These are phyloP conservation scores for Cucumis melo DNA, from an alignment of 306 rosid species.

Conservation along the genomic window DNA sequence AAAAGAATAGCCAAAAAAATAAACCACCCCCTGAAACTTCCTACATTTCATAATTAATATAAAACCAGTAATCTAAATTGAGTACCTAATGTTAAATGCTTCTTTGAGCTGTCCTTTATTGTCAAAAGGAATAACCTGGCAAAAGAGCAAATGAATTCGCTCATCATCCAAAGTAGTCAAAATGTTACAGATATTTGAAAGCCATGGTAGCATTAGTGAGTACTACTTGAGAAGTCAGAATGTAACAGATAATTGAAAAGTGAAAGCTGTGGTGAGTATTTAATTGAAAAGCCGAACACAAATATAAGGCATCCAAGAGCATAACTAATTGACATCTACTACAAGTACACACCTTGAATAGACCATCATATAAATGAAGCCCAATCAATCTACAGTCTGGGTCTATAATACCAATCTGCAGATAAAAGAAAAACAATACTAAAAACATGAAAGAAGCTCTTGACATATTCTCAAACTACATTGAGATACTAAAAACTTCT, in stretches of 20 bases:
- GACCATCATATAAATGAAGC: conserved; percentile 92
- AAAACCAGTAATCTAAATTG: neutral
- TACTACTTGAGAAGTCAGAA: neutral
- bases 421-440: neutral
- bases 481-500: conserved; percentile 1
- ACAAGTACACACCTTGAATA: conserved; percentile 59
- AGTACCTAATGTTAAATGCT: conserved; percentile 91
- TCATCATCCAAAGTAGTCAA: conserved; percentile 4
- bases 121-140: conserved; percentile 90
- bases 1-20: neutral
- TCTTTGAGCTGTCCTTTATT: conserved; percentile 96
- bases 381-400: conserved; percentile 97
- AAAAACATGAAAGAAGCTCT: neutral
- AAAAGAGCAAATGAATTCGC: conserved; percentile 8
- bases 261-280: neutral
- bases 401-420: conserved; percentile 96
- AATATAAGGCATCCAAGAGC: neutral
- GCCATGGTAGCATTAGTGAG: neutral
- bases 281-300: neutral
- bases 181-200: neutral
- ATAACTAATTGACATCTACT: neutral
- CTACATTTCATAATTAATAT: neutral
- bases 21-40: neutral
- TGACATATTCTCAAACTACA: neutral
- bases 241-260: neutral